Base-by-base conservation (phyloP, 495 filamentous ascomycete species). In the Xylaria acuta region DNA sequence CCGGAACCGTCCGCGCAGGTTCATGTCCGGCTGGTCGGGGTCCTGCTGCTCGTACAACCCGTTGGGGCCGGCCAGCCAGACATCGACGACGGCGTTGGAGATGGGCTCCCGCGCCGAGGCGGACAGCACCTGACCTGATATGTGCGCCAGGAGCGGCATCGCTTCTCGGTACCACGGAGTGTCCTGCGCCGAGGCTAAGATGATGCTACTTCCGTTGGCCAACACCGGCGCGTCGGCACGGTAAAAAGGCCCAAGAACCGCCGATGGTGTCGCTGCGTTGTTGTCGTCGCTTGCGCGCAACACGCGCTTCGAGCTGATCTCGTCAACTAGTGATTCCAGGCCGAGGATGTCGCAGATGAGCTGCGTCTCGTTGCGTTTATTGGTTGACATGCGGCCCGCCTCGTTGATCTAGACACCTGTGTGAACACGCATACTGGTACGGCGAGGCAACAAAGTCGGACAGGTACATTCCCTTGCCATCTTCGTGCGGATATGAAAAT, bases 11-110 rank as follows among this genome's bases (percentile, higher is more conserved):
- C 92, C 92, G 3, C 92, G 86, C 41, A 94, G 84, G 75, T 94
- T 95, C 80, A 89, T 90, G 71, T 94, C 92, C 7, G 87, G 85
- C 84, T 93, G 91, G 30, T 88, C 79, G 3, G 84, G 80, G 72
- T 95, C 92, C 81, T 94, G 91, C 83, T 93, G 91, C 83, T 94
- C 92, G 76, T 95, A 95, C 69, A 94, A 79, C 1, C 92, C 92
- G 74, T 94, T 94, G 20, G 92, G 91, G 6, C 89, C 90, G 11
- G 90, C 88, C 72, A 93, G 90, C 92, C 92, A 95, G 36, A 93
- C 85, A 76, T 95, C 92, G n/a, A 95, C 82, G 59, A 86, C 79
- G 0, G 92, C 90, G 64, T 84, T 85, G 20, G 85, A 82, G 32
- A 94, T 84, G 9, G 92, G 90, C 67, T 84, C 79, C 66, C 87